Base-by-base conservation (phyloP, 805 yeast genomes). In the Cyberlindnera petersonii region DNA sequence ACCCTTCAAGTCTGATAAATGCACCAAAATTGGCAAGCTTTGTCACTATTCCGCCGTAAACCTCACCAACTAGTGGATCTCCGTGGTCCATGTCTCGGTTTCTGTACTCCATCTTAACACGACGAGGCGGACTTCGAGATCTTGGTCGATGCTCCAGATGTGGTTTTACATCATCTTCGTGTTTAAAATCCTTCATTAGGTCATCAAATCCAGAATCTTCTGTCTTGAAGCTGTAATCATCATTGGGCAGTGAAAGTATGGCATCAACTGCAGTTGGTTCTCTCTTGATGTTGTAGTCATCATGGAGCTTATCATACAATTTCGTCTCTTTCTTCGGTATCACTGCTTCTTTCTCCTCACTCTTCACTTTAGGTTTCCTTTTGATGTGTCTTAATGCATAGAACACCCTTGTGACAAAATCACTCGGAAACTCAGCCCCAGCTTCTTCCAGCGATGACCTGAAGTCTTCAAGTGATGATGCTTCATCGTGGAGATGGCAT, bases 21-120 rank as follows among this genome's bases (percentile, higher is more conserved):
- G 87, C 94, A 1, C 98, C 97, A 60, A 78, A 89, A 2, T 72
- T 59, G 30, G 78, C 77, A 1, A 85, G 50, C 31, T 74, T 75
- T 33, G 67, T 68, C 3, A 91, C 82, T 19, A 47, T 60, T 0
- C 95, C 97, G 21, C 59, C 59, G 49, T 82, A 79, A 0, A 85
- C 63, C 18, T 68, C 58, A 14, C 75, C 78, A 1, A 68, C 42
- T 5, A 56, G 47, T 0, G 77, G 66, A 4, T 51, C 52, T 40
- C 59, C 66, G 16, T 47, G 43, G 9, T 32, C n/a, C 13, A 5
- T 23, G 24, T 32, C 21, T n/a, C 49, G 20, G 18, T 47, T 44
- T 46, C 49, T 33, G 39, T 41, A 44, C 27, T 49, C 56, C 9
- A 43, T 42, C 11, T 33, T 32, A 1, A 15, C 15, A 6, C 26